Conservation (phyloP, 306 rosid species). For the Castanopsis chinensis region DNA sequence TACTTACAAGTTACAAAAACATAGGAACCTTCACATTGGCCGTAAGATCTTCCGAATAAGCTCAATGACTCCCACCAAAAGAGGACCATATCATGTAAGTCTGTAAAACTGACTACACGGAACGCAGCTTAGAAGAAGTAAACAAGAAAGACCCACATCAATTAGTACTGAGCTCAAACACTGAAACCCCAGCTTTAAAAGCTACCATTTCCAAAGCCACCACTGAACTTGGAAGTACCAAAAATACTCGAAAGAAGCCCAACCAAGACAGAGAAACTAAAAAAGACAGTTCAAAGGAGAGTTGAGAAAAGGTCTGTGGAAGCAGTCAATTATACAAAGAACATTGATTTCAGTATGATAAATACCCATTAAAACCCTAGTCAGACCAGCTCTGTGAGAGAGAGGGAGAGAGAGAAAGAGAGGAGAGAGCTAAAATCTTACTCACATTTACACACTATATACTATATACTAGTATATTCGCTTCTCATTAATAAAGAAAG, state of each 20-base stretch:
- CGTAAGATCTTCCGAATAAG: not conserved
- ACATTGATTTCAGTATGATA: conserved; percentile 73
- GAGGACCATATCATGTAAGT: conserved; percentile 4
- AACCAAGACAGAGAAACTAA: conserved; percentile 43
- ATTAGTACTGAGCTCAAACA: conserved; percentile 28
- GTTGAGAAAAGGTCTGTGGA: conserved; percentile 44
- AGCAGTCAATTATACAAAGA: conserved; percentile 55
- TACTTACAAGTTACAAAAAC: not conserved
- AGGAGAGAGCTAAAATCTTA: conserved; percentile 47
- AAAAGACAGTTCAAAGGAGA: conserved; percentile 54
- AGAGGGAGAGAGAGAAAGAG: no score
- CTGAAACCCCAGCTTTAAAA: conserved; percentile 46
- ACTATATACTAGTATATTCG: conserved; percentile 22
- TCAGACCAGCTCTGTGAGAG: conserved; percentile 60
- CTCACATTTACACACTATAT: conserved; percentile 35
- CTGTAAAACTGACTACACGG: conserved; percentile 5
- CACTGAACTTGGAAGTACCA: conserved; percentile 56
- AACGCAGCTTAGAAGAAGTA: conserved; percentile 7
- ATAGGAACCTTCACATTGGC: conserved; percentile 18
- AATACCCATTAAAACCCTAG: conserved; percentile 83
- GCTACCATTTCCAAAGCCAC: conserved; percentile 73
- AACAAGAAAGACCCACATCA: conserved; percentile 25
- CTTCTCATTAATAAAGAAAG: no score
- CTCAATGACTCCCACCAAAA: conserved; percentile 1
- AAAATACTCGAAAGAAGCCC: conserved; percentile 53